Base-by-base conservation (phyloP, 202 grass and related monocot genomes). In the Dendrocalamus latiflorus region DNA sequence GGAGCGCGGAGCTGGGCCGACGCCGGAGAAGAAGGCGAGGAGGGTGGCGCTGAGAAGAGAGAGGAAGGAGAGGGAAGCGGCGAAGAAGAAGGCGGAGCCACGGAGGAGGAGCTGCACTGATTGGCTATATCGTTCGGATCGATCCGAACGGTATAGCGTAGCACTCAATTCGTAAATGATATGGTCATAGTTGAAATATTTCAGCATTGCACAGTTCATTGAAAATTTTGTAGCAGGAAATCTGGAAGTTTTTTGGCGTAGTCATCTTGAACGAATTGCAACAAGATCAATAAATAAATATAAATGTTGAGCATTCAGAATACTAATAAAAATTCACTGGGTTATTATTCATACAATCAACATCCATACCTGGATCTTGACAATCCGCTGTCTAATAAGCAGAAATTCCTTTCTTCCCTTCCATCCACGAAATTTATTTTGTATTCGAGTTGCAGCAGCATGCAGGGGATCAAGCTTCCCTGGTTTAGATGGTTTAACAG, bases 391-490 rank as follows among this genome's bases (percentile, higher is more conserved):
- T 71, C 89, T 91, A 78, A 95, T 81, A 75, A 98, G 85, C 45
- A 98, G 71, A 83, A 98, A 98, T 70, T 98, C 93, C 66, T 92
- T 98, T 84, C 96, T 90, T 65, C 96, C 91, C 81, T 98, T 95
- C 85, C 89, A 98, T 51, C 93, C 96, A 49, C 93, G 87, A 45
- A 81, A 98, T 65, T 98, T 98, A 55, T 98, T 98, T 81, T 98
- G 96, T 78, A 98, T 98, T 62, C 96, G 87, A 70, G 88, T 93
- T 73, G 96, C 96, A 84, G 96, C 96, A 85, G 73, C 63, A 88
- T 98, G 89, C 53, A 80, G 48, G 14, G 93, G 93, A 81, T 93
- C 93, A 68, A 93, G 60, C 16, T 85, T 80, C 14, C 83, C 91
- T 81, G 87, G 80, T 72, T 93, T 95, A 37, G 88, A 74, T 70